Conservation (phyloP, 2,329 filamentous ascomycete genomes). For the Zymoseptoria brevis region DNA sequence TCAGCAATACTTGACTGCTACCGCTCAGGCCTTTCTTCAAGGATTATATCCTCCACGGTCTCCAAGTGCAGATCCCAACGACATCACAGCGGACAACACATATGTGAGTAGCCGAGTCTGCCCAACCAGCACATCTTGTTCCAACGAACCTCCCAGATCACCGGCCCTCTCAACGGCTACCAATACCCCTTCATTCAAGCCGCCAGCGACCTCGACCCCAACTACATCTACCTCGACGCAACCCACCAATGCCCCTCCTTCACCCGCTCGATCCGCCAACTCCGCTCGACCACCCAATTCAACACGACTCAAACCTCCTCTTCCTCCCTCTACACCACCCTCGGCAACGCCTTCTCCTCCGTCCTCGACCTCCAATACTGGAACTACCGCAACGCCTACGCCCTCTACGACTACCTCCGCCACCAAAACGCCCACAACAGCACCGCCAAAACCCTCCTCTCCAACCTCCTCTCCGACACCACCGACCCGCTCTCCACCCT, state of each 20-base stretch:
- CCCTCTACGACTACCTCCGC: conserved; percentile 49
- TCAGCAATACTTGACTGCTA: conserved; percentile 42
- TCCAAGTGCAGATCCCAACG: conserved; percentile 29
- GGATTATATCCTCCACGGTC: conserved; percentile 50
- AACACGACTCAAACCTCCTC: conserved; percentile 28
- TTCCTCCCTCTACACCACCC: conserved; percentile 39
- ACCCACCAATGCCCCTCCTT: conserved; percentile 24
- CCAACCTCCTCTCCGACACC: conserved; percentile 16
- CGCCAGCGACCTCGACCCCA: conserved; percentile 39
- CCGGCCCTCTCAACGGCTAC: conserved; percentile 48
- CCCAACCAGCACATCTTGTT: background rate
- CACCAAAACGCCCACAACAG: conserved; percentile 48
- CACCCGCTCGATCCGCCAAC: conserved; percentile 34
- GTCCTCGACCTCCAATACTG: conserved; percentile 25
- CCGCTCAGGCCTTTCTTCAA: conserved; percentile 55
- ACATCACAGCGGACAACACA: conserved; percentile 41
- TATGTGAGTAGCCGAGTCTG: conserved; percentile 10
- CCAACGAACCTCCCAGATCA: conserved; percentile 19
- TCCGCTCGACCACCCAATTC: conserved; percentile 26
- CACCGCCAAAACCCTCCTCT: conserved; percentile 31
- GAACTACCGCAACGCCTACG: conserved; percentile 45
- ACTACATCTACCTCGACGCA: conserved; percentile 45
- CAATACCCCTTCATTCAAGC: conserved; percentile 48
- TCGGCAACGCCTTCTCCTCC: conserved; percentile 38
- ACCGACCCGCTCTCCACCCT: conserved; percentile 22